Conservation (phyloP, 2,329 filamentous ascomycete species). For the Fusarium armeniacum region DNA sequence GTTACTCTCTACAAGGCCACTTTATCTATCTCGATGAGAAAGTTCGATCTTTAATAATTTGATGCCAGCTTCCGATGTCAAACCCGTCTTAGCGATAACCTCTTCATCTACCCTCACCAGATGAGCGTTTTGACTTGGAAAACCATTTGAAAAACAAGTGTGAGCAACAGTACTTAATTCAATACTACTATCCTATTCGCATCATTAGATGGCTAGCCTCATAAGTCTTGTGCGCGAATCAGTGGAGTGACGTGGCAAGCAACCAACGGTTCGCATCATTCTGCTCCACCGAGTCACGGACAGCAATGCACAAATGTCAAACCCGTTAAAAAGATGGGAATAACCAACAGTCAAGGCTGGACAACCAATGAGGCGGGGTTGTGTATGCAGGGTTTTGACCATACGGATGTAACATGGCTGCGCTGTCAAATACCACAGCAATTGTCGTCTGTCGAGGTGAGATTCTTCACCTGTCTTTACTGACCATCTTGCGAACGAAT, state of each 20-base stretch:
- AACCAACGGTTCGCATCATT: neutral
- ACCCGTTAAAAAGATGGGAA: neutral
- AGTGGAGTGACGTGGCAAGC: conserved; percentile 1
- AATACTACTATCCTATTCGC: neutral
- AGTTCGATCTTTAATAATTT: too few relatives aligned
- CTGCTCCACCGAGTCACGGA: neutral
- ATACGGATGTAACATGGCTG: conserved; percentile 2
- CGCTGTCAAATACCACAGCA: neutral
- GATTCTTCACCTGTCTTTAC: too few relatives aligned
- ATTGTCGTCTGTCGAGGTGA: neutral
- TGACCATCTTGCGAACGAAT: rapidly evolving
- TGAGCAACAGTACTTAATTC: rapidly evolving
- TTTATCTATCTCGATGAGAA: too few relatives aligned
- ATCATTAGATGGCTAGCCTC: neutral
- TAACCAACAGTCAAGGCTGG: neutral
- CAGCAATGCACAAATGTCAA: neutral
- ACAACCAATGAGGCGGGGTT: neutral
- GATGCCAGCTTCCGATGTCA: too few relatives aligned
- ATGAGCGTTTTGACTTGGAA: neutral
- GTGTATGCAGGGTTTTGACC: neutral
- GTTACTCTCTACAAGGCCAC: too few relatives aligned
- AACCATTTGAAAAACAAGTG: rapidly evolving
- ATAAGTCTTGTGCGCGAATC: neutral
- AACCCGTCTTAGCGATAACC: too few relatives aligned
- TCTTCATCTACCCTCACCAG: too few relatives aligned